These are phyloP conservation scores for Russula foetens DNA, from an alignment of 768 basidiomycete genomes.

Conservation along the genomic window DNA sequence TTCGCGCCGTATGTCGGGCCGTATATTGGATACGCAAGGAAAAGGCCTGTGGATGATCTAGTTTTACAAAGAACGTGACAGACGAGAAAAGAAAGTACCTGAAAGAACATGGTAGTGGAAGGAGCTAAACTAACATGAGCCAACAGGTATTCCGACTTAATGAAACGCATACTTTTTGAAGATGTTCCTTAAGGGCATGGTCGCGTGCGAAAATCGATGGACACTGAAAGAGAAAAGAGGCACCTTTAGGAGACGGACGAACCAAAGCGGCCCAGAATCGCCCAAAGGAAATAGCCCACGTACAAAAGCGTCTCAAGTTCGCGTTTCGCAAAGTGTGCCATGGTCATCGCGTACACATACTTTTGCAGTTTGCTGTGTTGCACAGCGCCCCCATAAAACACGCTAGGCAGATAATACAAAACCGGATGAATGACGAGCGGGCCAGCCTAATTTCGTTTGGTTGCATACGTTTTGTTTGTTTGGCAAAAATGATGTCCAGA, in stretches of 20 bases:
- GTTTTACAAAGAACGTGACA: neutral
- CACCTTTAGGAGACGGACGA: neutral
- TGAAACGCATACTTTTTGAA: slow-evolving; percentile 70
- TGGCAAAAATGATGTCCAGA: neutral
- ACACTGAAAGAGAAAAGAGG: slow-evolving; percentile 41
- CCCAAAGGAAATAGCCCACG: slow-evolving; percentile 26
- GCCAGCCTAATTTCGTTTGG: slow-evolving; percentile 46
- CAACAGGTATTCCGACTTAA: neutral
- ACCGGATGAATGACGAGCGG: slow-evolving; percentile 86
- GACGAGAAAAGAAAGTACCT: slow-evolving; percentile 30
- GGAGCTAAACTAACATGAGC: slow-evolving; percentile 46
- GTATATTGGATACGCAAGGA: slow-evolving; percentile 76
- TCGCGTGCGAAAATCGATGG: slow-evolving; percentile 91
- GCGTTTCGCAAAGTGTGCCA: slow-evolving; percentile 87
- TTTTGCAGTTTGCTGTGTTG: slow-evolving; percentile 72
- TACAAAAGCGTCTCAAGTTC: slow-evolving; percentile 89
- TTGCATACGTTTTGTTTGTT: neutral
- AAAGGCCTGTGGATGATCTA: slow-evolving; percentile 40
- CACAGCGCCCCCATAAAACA: slow-evolving; percentile 64
- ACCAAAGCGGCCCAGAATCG: too few relatives aligned
- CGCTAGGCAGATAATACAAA: slow-evolving; percentile 59
- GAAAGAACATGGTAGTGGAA: slow-evolving; percentile 81
- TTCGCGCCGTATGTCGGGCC: slow-evolving; percentile 65
- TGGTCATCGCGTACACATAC: slow-evolving; percentile 69
- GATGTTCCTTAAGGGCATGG: slow-evolving; percentile 82